These are phyloP conservation scores for Hippophae tibetana DNA, from an alignment of 306 rosid species.

Conservation along the genomic window DNA sequence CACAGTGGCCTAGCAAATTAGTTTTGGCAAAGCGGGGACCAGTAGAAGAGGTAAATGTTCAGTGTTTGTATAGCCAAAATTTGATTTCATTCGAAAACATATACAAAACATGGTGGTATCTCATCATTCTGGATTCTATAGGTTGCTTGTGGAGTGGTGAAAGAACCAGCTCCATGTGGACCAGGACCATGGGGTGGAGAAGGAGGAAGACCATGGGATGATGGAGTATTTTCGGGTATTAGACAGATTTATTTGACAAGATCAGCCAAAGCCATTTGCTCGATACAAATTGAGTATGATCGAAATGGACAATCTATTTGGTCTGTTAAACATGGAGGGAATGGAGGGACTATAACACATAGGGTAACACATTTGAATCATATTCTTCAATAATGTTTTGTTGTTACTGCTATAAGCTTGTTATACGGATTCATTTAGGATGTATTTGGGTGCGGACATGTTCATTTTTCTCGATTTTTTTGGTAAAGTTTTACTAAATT, in stretches of 20 bases:
- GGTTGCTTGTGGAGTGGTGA: constrained; percentile 54
- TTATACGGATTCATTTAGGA: too few relatives aligned
- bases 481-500: background rate
- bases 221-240: constrained; percentile 78
- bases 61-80: too few relatives aligned
- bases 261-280: constrained; percentile 60
- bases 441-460: background rate
- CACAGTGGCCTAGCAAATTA: constrained; percentile 44
- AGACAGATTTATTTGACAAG: constrained; percentile 71
- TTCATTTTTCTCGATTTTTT: background rate
- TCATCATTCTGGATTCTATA: constrained; percentile 6
- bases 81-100: background rate
- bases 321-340: constrained; percentile 85
- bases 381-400: too few relatives aligned
- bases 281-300: constrained; percentile 81
- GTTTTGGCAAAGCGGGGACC: constrained; percentile 38
- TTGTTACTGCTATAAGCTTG: too few relatives aligned
- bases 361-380: constrained; percentile 30
- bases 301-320: constrained; percentile 80
- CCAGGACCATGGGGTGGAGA: constrained; percentile 99
- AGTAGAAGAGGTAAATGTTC: constrained; percentile 42
- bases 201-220: constrained; percentile 89
- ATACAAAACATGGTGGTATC: background rate
- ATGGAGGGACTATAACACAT: constrained; percentile 50
- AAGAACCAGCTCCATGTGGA: constrained; percentile 83